Base-by-base conservation (phyloP, 2,329 filamentous ascomycete species). In the Emergomyces orientalis region DNA sequence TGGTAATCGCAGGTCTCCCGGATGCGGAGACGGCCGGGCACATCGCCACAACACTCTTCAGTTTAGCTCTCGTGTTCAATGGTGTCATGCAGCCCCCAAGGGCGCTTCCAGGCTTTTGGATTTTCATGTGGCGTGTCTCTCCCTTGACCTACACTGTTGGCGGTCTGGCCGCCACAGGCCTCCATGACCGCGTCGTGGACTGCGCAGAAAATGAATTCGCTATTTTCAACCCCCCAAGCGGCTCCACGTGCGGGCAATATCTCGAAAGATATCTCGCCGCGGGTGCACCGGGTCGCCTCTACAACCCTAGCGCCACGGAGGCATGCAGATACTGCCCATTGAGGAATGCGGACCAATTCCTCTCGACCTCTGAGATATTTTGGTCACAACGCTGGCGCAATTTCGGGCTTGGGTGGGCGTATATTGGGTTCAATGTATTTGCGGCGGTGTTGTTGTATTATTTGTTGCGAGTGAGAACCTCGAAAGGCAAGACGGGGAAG, bases 111-210 rank as follows among this genome's bases (percentile, higher is more conserved):
- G 78, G 83, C 6, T 91, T 92, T 81, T 93, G 89, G 88, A 86
- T 88, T 68, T 91, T 91, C 79, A 89, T 91, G 86, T 93, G 93
- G 75, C 84, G 88, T 56, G 77, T 91, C 58, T 91, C 87, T 0
- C 91, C 91, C 0, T 89, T 96, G 69, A 92, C 88, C 0, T 96
- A 96, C 72, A 78, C 94, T 19, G 84, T 93, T 32, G 82, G 83
- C 11, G 89, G 86, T 27, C 86, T 96, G 77, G 74, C 93, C 0
- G 82, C 87, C 0, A 84, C 83, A 0, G 89, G 84, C 2, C 77
- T 96, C 5, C 88, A 88, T 49, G 86, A 88, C 69, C 84, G 84
- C 0, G 58, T 76, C 0, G 85, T 93, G 39, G 67, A 72, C 0
- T 96, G 91, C 73, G 84, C 88, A 0, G 66, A 73, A 6, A 89